Evolutionary conservation across 805 yeast genomes (phyloP).

Genomic region (Ogataea haglerorum): DNA sequence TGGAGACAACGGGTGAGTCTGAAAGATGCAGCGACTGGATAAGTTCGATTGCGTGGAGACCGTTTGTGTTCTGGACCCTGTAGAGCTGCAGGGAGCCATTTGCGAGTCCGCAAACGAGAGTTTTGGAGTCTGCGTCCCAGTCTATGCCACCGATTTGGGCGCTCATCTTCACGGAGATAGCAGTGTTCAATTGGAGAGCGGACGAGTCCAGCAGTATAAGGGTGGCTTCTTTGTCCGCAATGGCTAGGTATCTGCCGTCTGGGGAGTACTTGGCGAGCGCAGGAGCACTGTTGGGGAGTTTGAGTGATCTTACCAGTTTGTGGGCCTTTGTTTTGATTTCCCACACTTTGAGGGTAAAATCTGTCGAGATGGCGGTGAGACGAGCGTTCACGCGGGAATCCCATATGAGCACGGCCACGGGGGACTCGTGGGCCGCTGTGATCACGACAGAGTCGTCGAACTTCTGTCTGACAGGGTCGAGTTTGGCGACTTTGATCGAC

Average conservation of each 20-base stretch:
- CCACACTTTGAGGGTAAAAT: constrained; percentile 42
- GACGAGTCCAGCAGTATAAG: constrained; percentile 29
- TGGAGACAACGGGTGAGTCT: constrained; percentile 37
- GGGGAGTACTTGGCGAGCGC: constrained; percentile 34
- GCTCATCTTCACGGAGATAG: constrained; percentile 22
- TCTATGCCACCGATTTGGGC: constrained; percentile 36
- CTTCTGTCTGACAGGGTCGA: constrained; percentile 23
- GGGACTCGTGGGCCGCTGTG: constrained; percentile 38
- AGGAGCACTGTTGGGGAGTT: constrained; percentile 9
- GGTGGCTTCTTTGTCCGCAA: constrained; percentile 35
- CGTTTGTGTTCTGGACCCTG: constrained; percentile 13
- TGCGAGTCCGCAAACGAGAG: constrained; percentile 35
- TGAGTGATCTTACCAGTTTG: constrained; percentile 19
- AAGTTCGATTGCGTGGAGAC: constrained; percentile 21
- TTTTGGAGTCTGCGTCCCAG: constrained; percentile 33
- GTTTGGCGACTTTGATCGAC: constrained; percentile 40
- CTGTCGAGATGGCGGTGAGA: constrained; percentile 46
- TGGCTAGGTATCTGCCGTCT: constrained; percentile 39
- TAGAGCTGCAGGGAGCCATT: constrained; percentile 37
- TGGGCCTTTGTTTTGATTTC: constrained; percentile 31
- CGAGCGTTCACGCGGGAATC: constrained; percentile 39
- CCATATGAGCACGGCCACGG: constrained; percentile 44
- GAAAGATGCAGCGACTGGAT: constrained; percentile 22
- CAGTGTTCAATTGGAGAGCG: constrained; percentile 26
- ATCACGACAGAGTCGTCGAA: constrained; percentile 36